Conservation (phyloP, 306 rosid genomes). For the Mimosa pudica region DNA sequence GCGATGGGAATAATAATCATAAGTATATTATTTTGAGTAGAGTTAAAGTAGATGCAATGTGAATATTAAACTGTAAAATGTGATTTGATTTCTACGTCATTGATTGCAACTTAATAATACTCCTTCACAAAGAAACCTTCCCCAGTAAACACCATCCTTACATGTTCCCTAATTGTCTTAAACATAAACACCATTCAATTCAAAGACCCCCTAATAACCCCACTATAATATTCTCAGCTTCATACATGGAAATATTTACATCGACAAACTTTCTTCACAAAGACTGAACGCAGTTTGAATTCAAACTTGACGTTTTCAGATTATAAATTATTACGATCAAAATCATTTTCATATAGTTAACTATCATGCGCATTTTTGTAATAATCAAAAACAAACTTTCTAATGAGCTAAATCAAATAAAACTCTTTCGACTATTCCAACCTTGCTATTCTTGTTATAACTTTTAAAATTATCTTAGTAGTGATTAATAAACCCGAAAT, state of each 20-base stretch:
- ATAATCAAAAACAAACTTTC: not conserved
- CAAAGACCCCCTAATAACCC: not conserved
- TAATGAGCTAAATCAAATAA: not conserved
- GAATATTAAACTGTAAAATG: not conserved
- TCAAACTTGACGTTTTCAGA: not conserved
- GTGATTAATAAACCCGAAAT: not conserved
- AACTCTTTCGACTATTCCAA: not conserved
- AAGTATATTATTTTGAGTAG: not conserved
- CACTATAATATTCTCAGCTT: not conserved
- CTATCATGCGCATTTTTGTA: not conserved
- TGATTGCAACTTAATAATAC: not conserved
- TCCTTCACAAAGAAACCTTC: conserved; percentile 20
- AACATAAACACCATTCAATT: not conserved
- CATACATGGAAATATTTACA: not conserved
- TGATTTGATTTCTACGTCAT: not conserved
- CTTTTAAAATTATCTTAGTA: too few species aligned
- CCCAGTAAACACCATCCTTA: conserved; percentile 17
- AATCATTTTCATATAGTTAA: not conserved
- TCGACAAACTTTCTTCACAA: not conserved
- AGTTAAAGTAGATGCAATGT: not conserved
- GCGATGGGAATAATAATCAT: not conserved
- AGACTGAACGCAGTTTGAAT: not conserved
- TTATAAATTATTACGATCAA: not conserved
- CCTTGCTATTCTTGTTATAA: not conserved
- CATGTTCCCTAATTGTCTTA: not conserved